Evolutionary conservation across 345 rosid genomes (phyloP).

Genomic region (Hibiscus trionum): DNA sequence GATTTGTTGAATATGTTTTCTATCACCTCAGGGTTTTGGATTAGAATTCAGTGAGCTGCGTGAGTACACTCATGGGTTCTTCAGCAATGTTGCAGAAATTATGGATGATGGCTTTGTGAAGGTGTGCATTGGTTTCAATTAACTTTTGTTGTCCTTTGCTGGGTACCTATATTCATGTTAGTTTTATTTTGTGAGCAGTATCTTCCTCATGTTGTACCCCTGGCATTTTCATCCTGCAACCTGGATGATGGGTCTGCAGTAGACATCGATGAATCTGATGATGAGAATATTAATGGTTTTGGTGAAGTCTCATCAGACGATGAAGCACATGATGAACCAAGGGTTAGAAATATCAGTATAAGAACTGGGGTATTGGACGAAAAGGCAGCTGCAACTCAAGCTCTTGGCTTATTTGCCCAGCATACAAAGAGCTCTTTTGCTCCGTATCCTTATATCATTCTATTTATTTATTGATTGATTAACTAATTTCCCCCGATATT

Average conservation of each 20-base stretch:
- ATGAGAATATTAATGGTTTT: constrained; percentile 75
- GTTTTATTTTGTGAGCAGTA: constrained; percentile 48
- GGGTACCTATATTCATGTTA: not conserved
- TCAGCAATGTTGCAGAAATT: constrained; percentile 95
- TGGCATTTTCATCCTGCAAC: constrained; percentile 86
- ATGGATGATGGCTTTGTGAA: constrained; percentile 75
- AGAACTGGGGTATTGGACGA: constrained; percentile 98
- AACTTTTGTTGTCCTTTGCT: constrained; percentile 9
- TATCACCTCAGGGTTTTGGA: constrained; percentile 65
- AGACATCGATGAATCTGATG: constrained; percentile 83
- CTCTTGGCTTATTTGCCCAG: constrained; percentile 90
- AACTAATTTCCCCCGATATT: not conserved
- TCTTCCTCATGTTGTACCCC: constrained; percentile 85
- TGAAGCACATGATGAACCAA: constrained; percentile 95
- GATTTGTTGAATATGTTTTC: constrained; percentile 7
- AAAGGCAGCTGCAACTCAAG: constrained; percentile 99
- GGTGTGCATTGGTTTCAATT: constrained; percentile 37
- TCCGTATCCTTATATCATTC: constrained; percentile 65
- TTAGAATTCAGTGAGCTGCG: constrained; percentile 94
- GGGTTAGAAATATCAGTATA: constrained; percentile 88
- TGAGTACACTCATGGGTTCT: constrained; percentile 97
- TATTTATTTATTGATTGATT: not conserved
- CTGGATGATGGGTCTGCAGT: constrained; percentile 99
- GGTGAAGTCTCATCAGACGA: constrained; percentile 97
- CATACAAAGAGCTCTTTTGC: constrained; percentile 75